Base-by-base conservation (phyloP, 2,329 filamentous ascomycete species). In the Lecanicillium sp. region DNA sequence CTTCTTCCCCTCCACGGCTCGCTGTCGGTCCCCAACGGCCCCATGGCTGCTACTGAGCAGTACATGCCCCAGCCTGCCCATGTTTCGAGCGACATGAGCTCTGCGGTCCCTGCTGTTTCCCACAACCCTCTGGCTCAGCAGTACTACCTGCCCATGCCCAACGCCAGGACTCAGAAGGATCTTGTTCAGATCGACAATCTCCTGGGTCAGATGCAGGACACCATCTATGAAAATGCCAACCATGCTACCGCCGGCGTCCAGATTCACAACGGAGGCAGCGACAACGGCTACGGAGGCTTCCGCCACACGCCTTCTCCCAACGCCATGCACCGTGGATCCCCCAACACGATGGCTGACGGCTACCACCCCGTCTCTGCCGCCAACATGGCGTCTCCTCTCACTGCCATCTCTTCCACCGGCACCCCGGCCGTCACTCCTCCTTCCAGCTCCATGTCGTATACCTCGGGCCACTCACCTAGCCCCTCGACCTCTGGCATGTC, bases 151-250 rank as follows among this genome's bases (percentile, higher is more conserved):
- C 83, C 90, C 9, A 89, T 95, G 73, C 83, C 83, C 40, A 94
- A 90, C 59, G 77, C 94, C 48, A 84, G 91, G 61, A 96, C 90
- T 41, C 95, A 97, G 77, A 90, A 83, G 64, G 93, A 98, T 64
- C 75, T 98, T 36, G 74, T 95, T 64, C 90, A 95, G 64, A 90
- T 97, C 60, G 93, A 97, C 65, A 86, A 90, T 62, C 87, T 97
- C 65, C 79, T 98, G 48, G 90, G 95, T 69, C 89, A 96, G 69
- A 91, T 97, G 76, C 90, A 96, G 69, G 84, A 86, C 55, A 96
- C 91, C 38, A 89, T 97, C 41, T 97, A 97, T 63, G 93, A 97
- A 70, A 95, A 85, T 65, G 84, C 90, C 48, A 87, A 83, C 58
- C 84, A 90, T 43, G 84, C 89, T 26, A 87, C 88, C 2, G 84